Conservation (phyloP, 2,329 filamentous ascomycete genomes). For the Colletotrichum paranaense region DNA sequence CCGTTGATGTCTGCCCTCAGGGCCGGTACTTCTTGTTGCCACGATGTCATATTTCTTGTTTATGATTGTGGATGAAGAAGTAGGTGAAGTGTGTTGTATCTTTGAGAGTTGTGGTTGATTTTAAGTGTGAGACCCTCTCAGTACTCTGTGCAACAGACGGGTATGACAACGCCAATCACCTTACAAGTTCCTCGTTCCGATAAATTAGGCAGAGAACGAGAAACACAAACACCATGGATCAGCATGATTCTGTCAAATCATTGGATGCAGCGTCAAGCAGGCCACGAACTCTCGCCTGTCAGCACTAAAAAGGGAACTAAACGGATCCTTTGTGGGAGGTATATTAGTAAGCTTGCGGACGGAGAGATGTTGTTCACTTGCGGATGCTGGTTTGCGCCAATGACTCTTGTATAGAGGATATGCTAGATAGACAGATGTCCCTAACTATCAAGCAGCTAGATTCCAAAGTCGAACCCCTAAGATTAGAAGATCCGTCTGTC, state of each 20-base stretch:
- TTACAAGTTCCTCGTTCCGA: not conserved
- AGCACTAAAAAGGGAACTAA: not conserved
- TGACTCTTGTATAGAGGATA: not conserved
- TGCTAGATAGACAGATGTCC: too few relatives aligned
- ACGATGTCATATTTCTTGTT: not conserved
- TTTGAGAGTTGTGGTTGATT: not conserved
- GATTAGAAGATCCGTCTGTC: too few relatives aligned
- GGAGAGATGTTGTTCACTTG: not conserved
- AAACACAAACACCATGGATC: not conserved
- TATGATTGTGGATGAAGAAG: not conserved
- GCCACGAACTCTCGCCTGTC: not conserved
- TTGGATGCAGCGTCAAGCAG: not conserved
- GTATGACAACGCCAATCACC: not conserved
- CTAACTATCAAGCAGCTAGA: too few relatives aligned
- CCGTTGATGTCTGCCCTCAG: constrained; percentile 34
- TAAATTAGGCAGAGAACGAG: not conserved
- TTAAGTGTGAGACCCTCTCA: not conserved
- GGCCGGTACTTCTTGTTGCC: not conserved
- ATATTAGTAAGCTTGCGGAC: not conserved
- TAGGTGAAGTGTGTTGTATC: not conserved
- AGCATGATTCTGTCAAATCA: not conserved
- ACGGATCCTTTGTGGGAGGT: not conserved
- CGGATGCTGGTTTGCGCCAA: not conserved
- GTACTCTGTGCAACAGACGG: too few relatives aligned
- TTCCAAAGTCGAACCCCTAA: too few relatives aligned